These are phyloP conservation scores for Xylariomycetidae sp. DNA, from an alignment of 2,329 filamentous ascomycete genomes.

Conservation along the genomic window DNA sequence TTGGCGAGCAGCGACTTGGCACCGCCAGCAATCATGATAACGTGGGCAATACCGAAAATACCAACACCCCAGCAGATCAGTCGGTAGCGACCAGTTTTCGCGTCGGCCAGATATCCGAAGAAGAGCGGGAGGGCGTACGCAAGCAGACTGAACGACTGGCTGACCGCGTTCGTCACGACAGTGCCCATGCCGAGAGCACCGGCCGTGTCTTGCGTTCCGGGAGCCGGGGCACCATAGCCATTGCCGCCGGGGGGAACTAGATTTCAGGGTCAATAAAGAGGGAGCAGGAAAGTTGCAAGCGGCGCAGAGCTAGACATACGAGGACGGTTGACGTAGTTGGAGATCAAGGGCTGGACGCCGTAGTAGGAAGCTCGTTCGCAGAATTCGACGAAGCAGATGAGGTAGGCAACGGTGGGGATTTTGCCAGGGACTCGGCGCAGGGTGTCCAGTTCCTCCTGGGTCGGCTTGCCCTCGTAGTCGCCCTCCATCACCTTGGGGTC, in stretches of 20 bases:
- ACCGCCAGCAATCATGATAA: slow-evolving; percentile 60
- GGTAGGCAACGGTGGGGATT: slow-evolving; percentile 47
- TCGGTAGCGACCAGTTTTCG: slow-evolving; percentile 62
- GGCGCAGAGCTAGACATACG: slow-evolving; percentile 8
- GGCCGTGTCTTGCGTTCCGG: slow-evolving; percentile 38
- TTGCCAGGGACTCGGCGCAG: slow-evolving; percentile 37
- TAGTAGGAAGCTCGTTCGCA: slow-evolving; percentile 57
- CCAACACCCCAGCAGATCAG: slow-evolving; percentile 66
- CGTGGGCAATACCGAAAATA: slow-evolving; percentile 60
- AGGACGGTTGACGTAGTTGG: slow-evolving; percentile 57
- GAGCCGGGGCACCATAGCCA: slow-evolving; percentile 37
- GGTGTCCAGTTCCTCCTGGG: slow-evolving; percentile 37
- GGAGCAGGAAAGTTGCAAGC: neutral
- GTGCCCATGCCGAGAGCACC: slow-evolving; percentile 56
- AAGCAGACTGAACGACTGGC: slow-evolving; percentile 50
- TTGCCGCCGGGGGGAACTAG: slow-evolving; percentile 43
- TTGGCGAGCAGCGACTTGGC: slow-evolving; percentile 37
- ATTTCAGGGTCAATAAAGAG: slow-evolving; percentile 3
- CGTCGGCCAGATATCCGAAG: slow-evolving; percentile 56
- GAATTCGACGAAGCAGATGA: slow-evolving; percentile 54
- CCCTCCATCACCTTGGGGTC: slow-evolving; percentile 20
- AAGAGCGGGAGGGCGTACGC: slow-evolving; percentile 52
- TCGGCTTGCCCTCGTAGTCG: slow-evolving; percentile 34
- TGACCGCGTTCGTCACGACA: slow-evolving; percentile 44
- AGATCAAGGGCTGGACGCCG: slow-evolving; percentile 46